Evolutionary conservation across 257 asterid species (phyloP).

Genomic region (Solanum dulcamara): DNA sequence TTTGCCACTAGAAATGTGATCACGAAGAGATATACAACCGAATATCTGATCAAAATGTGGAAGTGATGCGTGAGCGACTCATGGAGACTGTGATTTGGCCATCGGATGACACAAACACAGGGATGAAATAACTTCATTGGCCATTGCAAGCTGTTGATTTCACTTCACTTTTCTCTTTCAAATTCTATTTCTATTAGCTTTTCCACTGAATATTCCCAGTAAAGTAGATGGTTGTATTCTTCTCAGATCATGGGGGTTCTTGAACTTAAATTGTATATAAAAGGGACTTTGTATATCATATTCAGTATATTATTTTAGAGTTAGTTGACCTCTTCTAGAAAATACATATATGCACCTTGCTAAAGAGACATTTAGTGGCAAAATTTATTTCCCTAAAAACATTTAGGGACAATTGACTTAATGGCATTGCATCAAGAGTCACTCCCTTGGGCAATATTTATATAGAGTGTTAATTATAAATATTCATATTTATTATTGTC

Average conservation of each 20-base stretch:
- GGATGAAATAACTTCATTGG: conserved; percentile 20
- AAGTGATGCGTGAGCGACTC: conserved; percentile 77
- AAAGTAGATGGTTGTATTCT: background rate
- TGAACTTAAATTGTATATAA: background rate
- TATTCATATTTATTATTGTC: too few relatives aligned
- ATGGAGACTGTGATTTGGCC: conserved; percentile 80
- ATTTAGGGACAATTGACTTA: too few relatives aligned
- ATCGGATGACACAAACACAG: conserved; percentile 56
- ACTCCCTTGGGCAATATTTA: background rate
- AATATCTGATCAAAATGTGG: conserved; percentile 78
- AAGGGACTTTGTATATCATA: background rate
- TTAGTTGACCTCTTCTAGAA: background rate
- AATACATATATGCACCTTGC: background rate
- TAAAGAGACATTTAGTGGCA: background rate
- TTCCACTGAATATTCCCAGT: background rate
- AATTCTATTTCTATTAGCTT: background rate
- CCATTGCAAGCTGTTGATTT: background rate
- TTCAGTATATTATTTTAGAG: background rate
- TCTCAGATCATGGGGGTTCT: background rate
- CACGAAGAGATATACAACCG: conserved; percentile 66
- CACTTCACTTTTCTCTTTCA: background rate
- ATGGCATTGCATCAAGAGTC: background rate
- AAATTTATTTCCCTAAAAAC: too few relatives aligned
- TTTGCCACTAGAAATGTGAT: conserved; percentile 49
- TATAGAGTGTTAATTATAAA: background rate